Conservation (phyloP, 2,329 filamentous ascomycete species). For the Thelonectria blattea region DNA sequence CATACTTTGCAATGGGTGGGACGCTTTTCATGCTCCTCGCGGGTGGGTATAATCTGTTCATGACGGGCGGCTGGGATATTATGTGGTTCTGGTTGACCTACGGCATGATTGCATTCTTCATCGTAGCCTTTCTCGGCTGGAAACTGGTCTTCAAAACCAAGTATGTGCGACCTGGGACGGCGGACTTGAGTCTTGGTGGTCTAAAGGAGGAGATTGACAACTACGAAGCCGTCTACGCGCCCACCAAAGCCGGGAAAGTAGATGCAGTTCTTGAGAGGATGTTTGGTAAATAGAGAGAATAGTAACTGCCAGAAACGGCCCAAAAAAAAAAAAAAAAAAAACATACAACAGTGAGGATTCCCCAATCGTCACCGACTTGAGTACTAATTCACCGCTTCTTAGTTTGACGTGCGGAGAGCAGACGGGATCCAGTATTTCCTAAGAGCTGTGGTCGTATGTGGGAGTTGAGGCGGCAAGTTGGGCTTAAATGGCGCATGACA, state of each 20-base stretch:
- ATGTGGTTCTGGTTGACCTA: constrained; percentile 28
- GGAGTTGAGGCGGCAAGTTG: too few species aligned
- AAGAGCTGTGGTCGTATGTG: too few species aligned
- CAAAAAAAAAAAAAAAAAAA: too few species aligned
- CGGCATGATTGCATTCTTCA: constrained; percentile 23
- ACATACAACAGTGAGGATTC: too few species aligned
- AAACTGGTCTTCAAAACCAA: constrained; percentile 21
- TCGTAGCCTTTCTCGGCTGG: constrained; percentile 16
- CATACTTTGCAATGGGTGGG: constrained; percentile 23
- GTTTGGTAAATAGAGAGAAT: neutral
- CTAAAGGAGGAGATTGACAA: constrained; percentile 26
- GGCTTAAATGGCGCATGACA: too few species aligned
- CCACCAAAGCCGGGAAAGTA: constrained; percentile 1
- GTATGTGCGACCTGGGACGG: constrained; percentile 22
- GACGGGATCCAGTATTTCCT: too few species aligned
- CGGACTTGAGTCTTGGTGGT: constrained; percentile 23
- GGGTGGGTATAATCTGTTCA: constrained; percentile 20
- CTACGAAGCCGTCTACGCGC: constrained; percentile 21
- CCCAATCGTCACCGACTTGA: too few species aligned
- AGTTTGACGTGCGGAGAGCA: too few species aligned
- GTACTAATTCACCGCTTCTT: too few species aligned
- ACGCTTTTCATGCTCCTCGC: constrained; percentile 22
- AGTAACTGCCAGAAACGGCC: too few species aligned
- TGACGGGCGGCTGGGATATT: constrained; percentile 19
- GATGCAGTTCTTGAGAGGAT: neutral